These are phyloP conservation scores for Fusarium sp. DNA, from an alignment of 2,329 filamentous ascomycete genomes.

Conservation along the genomic window DNA sequence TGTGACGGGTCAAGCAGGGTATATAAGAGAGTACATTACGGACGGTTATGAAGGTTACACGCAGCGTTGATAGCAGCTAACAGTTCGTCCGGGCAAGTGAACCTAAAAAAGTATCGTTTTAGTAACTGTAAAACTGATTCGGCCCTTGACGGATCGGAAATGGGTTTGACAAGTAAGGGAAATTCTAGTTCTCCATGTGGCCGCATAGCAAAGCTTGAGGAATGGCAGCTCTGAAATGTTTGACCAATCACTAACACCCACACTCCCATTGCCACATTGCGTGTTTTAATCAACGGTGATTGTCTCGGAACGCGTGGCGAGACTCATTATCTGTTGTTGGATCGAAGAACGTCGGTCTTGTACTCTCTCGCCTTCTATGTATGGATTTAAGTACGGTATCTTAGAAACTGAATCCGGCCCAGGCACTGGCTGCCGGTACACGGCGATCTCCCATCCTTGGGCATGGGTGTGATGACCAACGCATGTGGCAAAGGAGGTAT, in stretches of 20 bases:
- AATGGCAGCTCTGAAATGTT: background rate
- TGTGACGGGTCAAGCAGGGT: slow-evolving; percentile 5
- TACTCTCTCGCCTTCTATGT: background rate
- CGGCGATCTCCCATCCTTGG: background rate
- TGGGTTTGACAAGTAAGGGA: background rate
- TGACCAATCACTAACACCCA: background rate
- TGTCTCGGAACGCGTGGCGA: slow-evolving; percentile 7
- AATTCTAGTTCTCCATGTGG: background rate
- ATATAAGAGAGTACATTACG: background rate
- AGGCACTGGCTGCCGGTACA: background rate
- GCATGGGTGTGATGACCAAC: background rate
- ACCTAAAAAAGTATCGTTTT: background rate
- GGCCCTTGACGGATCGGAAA: background rate
- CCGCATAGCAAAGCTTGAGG: background rate
- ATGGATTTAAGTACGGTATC: background rate
- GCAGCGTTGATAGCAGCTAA: background rate
- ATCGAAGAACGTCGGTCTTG: background rate
- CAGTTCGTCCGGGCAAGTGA: background rate
- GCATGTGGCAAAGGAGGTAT: background rate
- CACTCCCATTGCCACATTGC: background rate
- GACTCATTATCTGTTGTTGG: background rate
- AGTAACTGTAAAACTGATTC: background rate
- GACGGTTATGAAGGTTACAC: slow-evolving; percentile 1
- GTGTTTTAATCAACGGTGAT: background rate
- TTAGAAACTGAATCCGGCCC: background rate